Evolutionary conservation across 2,329 filamentous ascomycete genomes (phyloP).

Genomic region (Claviceps monticola): DNA sequence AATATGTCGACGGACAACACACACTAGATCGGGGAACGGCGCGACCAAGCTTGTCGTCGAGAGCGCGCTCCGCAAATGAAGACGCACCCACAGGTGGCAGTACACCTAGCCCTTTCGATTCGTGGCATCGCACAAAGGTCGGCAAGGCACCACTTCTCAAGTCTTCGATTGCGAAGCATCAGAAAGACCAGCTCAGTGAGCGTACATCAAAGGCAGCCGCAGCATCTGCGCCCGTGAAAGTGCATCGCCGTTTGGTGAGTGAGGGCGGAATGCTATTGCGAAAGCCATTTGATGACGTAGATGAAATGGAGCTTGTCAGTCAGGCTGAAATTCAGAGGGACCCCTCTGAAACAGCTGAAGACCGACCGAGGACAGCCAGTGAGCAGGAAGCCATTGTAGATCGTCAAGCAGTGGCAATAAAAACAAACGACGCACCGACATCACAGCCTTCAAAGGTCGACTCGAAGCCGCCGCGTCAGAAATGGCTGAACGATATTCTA

Average conservation of each 20-base stretch:
- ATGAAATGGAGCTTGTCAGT: background rate
- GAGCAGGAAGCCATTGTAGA: background rate
- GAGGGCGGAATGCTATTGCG: slow-evolving; percentile 27
- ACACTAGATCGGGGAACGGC: background rate
- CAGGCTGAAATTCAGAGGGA: no score
- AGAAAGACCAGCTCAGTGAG: background rate
- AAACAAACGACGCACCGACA: background rate
- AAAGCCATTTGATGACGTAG: slow-evolving; percentile 29
- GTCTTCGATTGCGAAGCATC: background rate
- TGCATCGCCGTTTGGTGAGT: slow-evolving; percentile 20
- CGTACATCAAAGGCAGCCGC: no score
- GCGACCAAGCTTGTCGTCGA: background rate
- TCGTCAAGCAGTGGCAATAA: background rate
- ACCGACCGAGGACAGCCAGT: background rate
- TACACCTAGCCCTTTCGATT: slow-evolving; percentile 6
- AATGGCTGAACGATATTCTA: slow-evolving; percentile 49
- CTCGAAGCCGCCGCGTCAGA: slow-evolving; percentile 11
- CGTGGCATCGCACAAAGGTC: slow-evolving; percentile 24
- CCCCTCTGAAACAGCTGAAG: background rate
- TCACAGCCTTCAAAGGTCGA: slow-evolving; percentile 2
- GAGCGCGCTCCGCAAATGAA: background rate
- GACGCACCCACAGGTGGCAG: background rate
- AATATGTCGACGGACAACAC: background rate
- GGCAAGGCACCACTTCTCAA: slow-evolving; percentile 9
- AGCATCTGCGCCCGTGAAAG: background rate